A percentile compares a stretch with the other conserved stretches of the same genome.
These are phyloP conservation scores for Spergularia azorica DNA, from an alignment of 179 eudicot species.

Conservation along the genomic window DNA sequence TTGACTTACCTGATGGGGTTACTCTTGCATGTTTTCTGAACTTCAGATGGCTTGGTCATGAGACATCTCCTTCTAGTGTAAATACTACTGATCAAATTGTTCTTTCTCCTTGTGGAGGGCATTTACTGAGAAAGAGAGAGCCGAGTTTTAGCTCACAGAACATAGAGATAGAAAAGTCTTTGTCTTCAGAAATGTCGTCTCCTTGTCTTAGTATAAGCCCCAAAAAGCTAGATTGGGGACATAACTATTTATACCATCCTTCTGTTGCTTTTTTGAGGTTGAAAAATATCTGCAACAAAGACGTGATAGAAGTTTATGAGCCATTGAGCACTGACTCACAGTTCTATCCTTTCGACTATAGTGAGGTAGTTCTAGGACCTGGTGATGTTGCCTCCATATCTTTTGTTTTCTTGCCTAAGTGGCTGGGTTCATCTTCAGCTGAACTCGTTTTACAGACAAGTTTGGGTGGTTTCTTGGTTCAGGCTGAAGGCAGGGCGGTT, in stretches of 20 bases:
- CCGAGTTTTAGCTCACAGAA: constrained; percentile 32
- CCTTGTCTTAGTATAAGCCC: constrained; percentile 59
- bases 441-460: constrained; percentile 80
- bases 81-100: constrained; percentile 27
- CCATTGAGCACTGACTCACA: constrained; percentile 80
- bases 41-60: constrained; percentile 37
- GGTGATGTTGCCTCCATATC: constrained; percentile 68
- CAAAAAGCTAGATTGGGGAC: constrained; percentile 71
- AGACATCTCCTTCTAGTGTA: constrained; percentile 22
- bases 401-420: constrained; percentile 68
- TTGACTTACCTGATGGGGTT: constrained; percentile 42
- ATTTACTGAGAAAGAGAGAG: constrained; percentile 31
- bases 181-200: constrained; percentile 38
- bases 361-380: constrained; percentile 64
- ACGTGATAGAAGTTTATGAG: constrained; percentile 46
- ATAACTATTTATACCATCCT: constrained; percentile 55
- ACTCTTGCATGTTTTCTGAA: constrained; percentile 56
- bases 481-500: constrained; percentile 61
- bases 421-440: constrained; percentile 68
- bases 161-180: constrained; percentile 39
- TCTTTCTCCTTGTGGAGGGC: constrained; percentile 42
- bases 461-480: constrained; percentile 76
- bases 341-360: constrained; percentile 74
- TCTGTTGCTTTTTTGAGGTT: constrained; percentile 57
- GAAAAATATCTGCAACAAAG: constrained; percentile 54